Evolutionary conservation across 2,329 filamentous ascomycete species (phyloP).

Genomic region (Exophiala spinifera): DNA sequence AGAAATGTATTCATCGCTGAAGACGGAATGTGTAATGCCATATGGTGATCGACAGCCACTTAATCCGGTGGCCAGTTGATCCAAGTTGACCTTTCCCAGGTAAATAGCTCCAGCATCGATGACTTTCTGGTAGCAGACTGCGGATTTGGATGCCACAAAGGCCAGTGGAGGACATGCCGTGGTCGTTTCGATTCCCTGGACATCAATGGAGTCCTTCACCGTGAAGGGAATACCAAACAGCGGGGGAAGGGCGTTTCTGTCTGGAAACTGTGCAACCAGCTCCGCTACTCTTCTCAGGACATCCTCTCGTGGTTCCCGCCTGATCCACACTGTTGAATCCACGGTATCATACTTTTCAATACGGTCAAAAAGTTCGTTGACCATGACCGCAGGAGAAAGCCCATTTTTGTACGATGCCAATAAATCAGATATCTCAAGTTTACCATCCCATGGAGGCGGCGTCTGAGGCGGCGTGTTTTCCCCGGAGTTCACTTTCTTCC

Average conservation of each 20-base stretch:
- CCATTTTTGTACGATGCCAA: constrained; percentile 42
- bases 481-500: constrained; percentile 17
- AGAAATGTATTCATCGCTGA: constrained; percentile 47
- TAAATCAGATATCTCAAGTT: constrained; percentile 45
- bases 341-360: constrained; percentile 49
- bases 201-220: constrained; percentile 50
- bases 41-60: constrained; percentile 59
- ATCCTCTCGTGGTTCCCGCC: constrained; percentile 40
- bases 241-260: constrained; percentile 44
- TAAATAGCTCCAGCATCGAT: constrained; percentile 53
- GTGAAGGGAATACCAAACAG: constrained; percentile 51
- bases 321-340: constrained; percentile 54
- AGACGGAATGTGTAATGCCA: constrained; percentile 55
- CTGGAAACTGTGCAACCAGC: constrained; percentile 40
- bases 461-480: constrained; percentile 29
- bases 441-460: constrained; percentile 38
- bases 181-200: constrained; percentile 46
- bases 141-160: constrained; percentile 47
- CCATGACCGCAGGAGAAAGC: constrained; percentile 18
- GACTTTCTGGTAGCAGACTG: constrained; percentile 48
- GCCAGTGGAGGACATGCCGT: constrained; percentile 48
- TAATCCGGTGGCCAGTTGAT: constrained; percentile 62
- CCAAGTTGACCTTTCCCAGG: constrained; percentile 58
- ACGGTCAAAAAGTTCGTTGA: constrained; percentile 41
- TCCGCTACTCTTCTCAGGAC: constrained; percentile 42